phyloP scores from a whole-genome alignment of 2,329 filamentous ascomycete species.

The Hypoxylon sp. region DNA sequence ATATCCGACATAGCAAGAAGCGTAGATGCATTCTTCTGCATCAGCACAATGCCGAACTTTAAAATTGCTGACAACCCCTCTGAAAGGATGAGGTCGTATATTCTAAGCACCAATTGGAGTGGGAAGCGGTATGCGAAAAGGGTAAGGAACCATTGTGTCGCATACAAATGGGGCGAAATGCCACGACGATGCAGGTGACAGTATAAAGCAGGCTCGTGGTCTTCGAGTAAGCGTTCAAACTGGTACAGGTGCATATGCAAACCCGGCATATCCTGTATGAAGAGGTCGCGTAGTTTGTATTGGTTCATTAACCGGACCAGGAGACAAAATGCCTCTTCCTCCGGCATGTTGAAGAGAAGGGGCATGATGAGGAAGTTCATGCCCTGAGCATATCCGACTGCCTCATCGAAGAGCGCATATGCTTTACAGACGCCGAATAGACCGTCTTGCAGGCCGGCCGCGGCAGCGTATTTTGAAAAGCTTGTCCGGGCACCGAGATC shows the following conservation, averaged over 20 bases:
- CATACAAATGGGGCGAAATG: constrained; percentile 92
- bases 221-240: constrained; percentile 93
- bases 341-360: constrained; percentile 95
- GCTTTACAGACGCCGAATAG: constrained; percentile 97
- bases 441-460: constrained; percentile 90
- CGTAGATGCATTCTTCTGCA: constrained; percentile 89
- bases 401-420: constrained; percentile 94
- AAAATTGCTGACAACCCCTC: constrained; percentile 94
- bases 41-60: constrained; percentile 93
- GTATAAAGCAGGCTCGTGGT: constrained; percentile 92
- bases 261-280: constrained; percentile 95
- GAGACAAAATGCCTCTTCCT: constrained; percentile 95
- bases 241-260: constrained; percentile 93
- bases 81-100: constrained; percentile 94
- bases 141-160: constrained; percentile 98
- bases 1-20: constrained; percentile 91
- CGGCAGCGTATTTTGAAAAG: constrained; percentile 94
- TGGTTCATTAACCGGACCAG: constrained; percentile 96
- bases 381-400: constrained; percentile 95
- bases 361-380: constrained; percentile 99
- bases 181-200: constrained; percentile 90
- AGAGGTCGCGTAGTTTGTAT: constrained; percentile 91
- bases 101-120: constrained; percentile 92
- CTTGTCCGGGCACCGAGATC: constrained; percentile 94
- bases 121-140: constrained; percentile 99